These are phyloP conservation scores for Phytopythium helicoides DNA, from an alignment of 352 stramenopile species.

Conservation along the genomic window DNA sequence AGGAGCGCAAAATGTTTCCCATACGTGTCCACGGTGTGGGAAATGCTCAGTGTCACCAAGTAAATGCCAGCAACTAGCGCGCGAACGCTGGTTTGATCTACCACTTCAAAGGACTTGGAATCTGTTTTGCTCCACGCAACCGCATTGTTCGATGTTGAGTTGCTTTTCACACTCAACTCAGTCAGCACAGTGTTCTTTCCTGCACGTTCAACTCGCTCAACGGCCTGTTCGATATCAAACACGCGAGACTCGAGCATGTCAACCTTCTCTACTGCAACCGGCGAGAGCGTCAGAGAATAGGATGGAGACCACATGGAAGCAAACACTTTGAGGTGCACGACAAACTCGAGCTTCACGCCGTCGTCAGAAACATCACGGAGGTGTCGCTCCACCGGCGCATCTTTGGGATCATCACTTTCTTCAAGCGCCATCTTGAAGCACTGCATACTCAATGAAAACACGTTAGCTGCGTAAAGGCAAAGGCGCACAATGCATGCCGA, in stretches of 20 bases:
- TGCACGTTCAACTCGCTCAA: background rate
- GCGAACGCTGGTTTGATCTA: no score
- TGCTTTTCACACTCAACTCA: background rate
- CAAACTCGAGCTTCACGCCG: background rate
- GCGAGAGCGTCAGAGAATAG: background rate
- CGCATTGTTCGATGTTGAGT: background rate
- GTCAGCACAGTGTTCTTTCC: background rate
- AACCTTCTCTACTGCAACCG: background rate
- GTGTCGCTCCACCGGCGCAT: background rate
- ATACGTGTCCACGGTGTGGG: no score
- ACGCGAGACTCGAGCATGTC: background rate
- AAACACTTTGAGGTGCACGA: conserved; percentile 1
- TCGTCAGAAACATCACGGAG: background rate
- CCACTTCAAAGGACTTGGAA: no score
- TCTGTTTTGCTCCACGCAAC: background rate
- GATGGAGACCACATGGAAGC: background rate
- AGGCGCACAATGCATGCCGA: background rate
- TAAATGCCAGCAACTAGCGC: no score
- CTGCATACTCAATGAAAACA: background rate
- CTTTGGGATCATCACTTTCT: background rate
- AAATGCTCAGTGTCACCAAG: no score
- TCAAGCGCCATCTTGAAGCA: conserved; percentile 2
- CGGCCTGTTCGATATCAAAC: background rate
- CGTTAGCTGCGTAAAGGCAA: background rate
- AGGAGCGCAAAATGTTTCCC: no score